Evolutionary conservation across 2,329 filamentous ascomycete species (phyloP).

Genomic region (Zymoseptoria tritici): DNA sequence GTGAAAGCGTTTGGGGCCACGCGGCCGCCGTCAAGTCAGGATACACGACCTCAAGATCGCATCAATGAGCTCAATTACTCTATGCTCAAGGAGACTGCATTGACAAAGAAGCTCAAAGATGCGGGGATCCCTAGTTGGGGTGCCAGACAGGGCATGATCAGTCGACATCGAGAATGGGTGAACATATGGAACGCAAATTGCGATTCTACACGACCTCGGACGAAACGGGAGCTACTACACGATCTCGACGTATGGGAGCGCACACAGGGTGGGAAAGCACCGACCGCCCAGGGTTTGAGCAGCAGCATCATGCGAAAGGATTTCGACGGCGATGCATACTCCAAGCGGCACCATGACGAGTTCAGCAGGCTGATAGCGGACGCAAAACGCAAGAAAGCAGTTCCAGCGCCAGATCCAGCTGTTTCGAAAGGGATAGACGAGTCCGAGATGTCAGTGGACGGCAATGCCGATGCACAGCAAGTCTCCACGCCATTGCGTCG

Average conservation of each 20-base stretch:
- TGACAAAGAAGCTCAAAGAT: constrained; percentile 75
- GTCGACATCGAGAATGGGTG: constrained; percentile 84
- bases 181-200: constrained; percentile 97
- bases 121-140: constrained; percentile 70
- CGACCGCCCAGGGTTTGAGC: constrained; percentile 33
- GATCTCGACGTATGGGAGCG: constrained; percentile 84
- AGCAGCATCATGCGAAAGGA: constrained; percentile 69
- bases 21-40: constrained; percentile 16
- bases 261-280: constrained; percentile 60
- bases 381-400: constrained; percentile 53
- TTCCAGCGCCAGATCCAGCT: constrained; percentile 12
- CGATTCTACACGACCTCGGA: constrained; percentile 67
- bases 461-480: neutral
- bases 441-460: neutral
- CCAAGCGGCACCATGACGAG: constrained; percentile 60
- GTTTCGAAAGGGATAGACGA: constrained; percentile 9
- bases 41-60: constrained; percentile 47
- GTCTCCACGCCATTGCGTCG: neutral
- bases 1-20: constrained; percentile 11
- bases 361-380: constrained; percentile 75
- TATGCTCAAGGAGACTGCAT: constrained; percentile 67
- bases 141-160: constrained; percentile 60
- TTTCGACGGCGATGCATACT: constrained; percentile 75
- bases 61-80: constrained; percentile 79
- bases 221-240: constrained; percentile 61